Conservation (phyloP, 805 yeast species). For the Blastobotrys peoriensis region DNA sequence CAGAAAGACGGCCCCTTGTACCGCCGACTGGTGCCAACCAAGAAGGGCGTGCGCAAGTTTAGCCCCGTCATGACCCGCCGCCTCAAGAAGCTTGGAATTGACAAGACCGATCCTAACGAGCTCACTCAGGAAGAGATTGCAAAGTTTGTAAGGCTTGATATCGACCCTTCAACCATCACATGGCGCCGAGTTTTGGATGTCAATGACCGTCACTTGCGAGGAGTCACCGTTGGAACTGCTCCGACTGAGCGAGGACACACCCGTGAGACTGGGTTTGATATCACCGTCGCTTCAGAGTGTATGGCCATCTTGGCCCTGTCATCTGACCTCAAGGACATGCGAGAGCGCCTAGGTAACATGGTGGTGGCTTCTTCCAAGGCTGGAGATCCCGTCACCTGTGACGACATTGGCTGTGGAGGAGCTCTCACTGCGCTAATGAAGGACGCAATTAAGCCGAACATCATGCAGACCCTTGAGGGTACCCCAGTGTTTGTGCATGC, state of each 20-base stretch:
- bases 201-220: slow-evolving; percentile 87
- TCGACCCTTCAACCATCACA: slow-evolving; percentile 84
- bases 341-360: slow-evolving; percentile 79
- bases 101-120: slow-evolving; percentile 69
- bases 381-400: slow-evolving; percentile 85
- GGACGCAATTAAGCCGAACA: slow-evolving; percentile 92
- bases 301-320: slow-evolving; percentile 94
- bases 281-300: slow-evolving; percentile 92
- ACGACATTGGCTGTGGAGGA: slow-evolving; percentile 92
- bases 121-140: slow-evolving; percentile 69
- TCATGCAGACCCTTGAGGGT: slow-evolving; percentile 97
- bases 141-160: slow-evolving; percentile 74
- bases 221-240: slow-evolving; percentile 84
- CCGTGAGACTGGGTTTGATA: slow-evolving; percentile 88
- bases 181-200: slow-evolving; percentile 93
- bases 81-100: slow-evolving; percentile 69
- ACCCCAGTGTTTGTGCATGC: slow-evolving; percentile 98
- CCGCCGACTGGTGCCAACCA: slow-evolving; percentile 78
- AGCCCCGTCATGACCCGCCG: slow-evolving; percentile 75
- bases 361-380: slow-evolving; percentile 75
- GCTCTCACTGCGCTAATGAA: slow-evolving; percentile 90
- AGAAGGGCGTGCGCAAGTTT: slow-evolving; percentile 70
- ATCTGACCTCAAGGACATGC: slow-evolving; percentile 71
- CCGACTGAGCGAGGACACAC: slow-evolving; percentile 87
- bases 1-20: slow-evolving; percentile 76